Evolutionary conservation across 2,329 filamentous ascomycete genomes (phyloP).

Genomic region (Pestalotiopsis sp.): DNA sequence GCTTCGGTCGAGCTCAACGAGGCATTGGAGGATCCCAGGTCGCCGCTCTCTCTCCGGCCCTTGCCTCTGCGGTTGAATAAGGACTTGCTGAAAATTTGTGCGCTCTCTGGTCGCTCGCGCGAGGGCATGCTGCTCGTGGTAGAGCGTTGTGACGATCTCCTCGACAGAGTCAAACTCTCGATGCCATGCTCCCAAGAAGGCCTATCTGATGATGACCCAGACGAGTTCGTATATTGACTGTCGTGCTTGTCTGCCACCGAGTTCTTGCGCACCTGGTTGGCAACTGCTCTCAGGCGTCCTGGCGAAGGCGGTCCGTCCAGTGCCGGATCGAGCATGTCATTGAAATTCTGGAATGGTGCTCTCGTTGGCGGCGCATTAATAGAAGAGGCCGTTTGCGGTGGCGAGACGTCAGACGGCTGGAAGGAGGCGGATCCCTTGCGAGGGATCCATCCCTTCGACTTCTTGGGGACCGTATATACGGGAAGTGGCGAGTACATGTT

Average conservation of each 20-base stretch:
- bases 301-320: conserved; percentile 62
- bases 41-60: conserved; percentile 54
- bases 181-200: conserved; percentile 53
- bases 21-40: conserved; percentile 48
- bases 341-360: conserved; percentile 21
- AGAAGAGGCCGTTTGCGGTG: conserved; percentile 18
- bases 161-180: conserved; percentile 52
- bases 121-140: conserved; percentile 53
- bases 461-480: conserved; percentile 22
- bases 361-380: conserved; percentile 17
- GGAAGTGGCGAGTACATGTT: conserved; percentile 30
- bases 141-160: conserved; percentile 60
- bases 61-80: conserved; percentile 59
- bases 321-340: conserved; percentile 57
- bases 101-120: conserved; percentile 59
- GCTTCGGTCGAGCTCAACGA: conserved; percentile 51
- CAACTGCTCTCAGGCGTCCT: conserved; percentile 25
- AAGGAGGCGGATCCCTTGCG: conserved; percentile 20
- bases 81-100: conserved; percentile 61
- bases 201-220: conserved; percentile 54
- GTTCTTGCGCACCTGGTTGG: conserved; percentile 58
- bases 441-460: conserved; percentile 23
- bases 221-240: conserved; percentile 53
- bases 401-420: conserved; percentile 19
- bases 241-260: conserved; percentile 50